phyloP scores from a whole-genome alignment of 106 monocot genomes.

The Iris macrosiphon region DNA sequence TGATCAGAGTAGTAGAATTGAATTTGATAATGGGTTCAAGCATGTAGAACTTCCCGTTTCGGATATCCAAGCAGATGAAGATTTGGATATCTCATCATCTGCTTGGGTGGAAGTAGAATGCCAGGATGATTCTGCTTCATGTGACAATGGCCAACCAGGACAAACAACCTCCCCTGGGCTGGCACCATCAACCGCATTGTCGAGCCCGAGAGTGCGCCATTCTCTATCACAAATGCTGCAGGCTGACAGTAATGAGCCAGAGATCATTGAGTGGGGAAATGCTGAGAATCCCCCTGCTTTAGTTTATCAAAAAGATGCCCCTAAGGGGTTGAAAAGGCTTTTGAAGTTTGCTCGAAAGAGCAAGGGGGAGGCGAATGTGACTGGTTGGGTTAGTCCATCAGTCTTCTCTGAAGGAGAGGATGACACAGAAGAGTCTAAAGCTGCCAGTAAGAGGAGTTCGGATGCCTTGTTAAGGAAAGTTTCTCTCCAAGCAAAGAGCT shows the following conservation, averaged over 20 bases:
- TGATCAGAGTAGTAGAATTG: slow-evolving; percentile 15
- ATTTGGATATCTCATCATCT: slow-evolving; percentile 67
- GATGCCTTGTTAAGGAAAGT: slow-evolving; percentile 41
- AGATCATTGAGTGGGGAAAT: slow-evolving; percentile 97
- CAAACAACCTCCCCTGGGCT: slow-evolving; percentile 16
- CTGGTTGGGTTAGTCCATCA: slow-evolving; percentile 58
- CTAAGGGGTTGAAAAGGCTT: slow-evolving; percentile 91
- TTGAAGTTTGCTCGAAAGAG: slow-evolving; percentile 89
- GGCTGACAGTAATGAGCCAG: slow-evolving; percentile 74
- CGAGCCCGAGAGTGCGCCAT: slow-evolving; percentile 64
- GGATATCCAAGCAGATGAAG: slow-evolving; percentile 45
- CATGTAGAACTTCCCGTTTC: slow-evolving; percentile 13
- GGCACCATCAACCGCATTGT: slow-evolving; percentile 18
- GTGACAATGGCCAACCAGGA: slow-evolving; percentile 21
- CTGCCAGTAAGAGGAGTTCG: slow-evolving; percentile 35
- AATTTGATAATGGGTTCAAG: slow-evolving; percentile 9
- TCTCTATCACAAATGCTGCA: slow-evolving; percentile 95
- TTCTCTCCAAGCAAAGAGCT: slow-evolving; percentile 31
- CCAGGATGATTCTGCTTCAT: slow-evolving; percentile 24
- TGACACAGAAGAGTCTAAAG: slow-evolving; percentile 67
- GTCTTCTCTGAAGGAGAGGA: slow-evolving; percentile 92
- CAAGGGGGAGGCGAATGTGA: slow-evolving; percentile 56
- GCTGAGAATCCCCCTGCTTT: slow-evolving; percentile 94
- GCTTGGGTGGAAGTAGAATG: slow-evolving; percentile 84
- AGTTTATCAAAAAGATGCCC: slow-evolving; percentile 89